Evolutionary conservation across 257 asterid genomes (phyloP), one percentile per base, ranked within the genome.

Genomic region (Galeopsis tetrahit): DNA sequence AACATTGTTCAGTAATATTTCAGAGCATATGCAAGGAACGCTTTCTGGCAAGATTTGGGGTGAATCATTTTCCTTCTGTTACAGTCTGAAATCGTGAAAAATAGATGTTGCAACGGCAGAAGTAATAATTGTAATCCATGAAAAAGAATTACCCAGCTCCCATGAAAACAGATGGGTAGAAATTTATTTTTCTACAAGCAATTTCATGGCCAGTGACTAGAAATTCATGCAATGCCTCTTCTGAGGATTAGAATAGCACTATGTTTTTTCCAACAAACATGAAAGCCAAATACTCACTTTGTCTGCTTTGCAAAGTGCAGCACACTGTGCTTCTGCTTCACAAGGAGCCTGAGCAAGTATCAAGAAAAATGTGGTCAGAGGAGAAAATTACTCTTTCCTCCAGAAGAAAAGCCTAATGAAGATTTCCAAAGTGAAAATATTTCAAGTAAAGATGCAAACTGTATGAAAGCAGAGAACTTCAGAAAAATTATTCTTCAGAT

Each of bases 261-360:
- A 2, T 46, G 43, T 36, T n/a, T 51, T 32, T 61, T 21, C 34
- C 9, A 4, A 34, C 33, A 39, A 70, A 49, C 61, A 65, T 28
- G 34, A 66, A 64, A 38, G 44, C n/a, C 31, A 31, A 70, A 75
- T 59, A 81, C 86, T 75, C 84, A 80, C 98, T 88, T 88, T 83
- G 65, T 78, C 92, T 52, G 83, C 84, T 81, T 77, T 88, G 87
- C 97, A 94, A 78, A 94, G 95, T 65, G 90, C 88, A 10, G 98
- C 90, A 87, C 99, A 94, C 81, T 91, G 89, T 68, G 99, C 91
- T 82, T 91, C 99, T 75, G 99, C 98, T 90, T 94, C 99, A 69
- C 89, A 82, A 80, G 98, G 97, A 80, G 99, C 99, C 97, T 94
- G 68, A 21, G 51, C 48, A 72, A 75, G 62, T 67, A 64, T 58